A percentile compares a stretch with the other conserved stretches of the same genome.
These are phyloP conservation scores for Didymella exigua DNA, from an alignment of 2,329 filamentous ascomycete species.

Conservation along the genomic window DNA sequence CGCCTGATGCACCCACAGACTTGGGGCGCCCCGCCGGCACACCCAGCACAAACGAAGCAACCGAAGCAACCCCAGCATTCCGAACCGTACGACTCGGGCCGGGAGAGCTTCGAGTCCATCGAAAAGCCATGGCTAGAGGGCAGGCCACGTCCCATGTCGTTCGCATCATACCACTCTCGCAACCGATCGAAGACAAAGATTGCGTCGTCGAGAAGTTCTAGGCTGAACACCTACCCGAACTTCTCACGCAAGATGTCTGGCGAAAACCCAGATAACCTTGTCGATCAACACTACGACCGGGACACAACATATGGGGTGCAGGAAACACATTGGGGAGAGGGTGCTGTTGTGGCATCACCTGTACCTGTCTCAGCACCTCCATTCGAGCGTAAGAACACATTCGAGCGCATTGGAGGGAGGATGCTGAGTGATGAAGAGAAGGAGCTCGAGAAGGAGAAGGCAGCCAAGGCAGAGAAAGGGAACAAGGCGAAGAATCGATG, in stretches of 20 bases:
- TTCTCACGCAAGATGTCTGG: slow-evolving; percentile 31
- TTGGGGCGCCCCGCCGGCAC: slow-evolving; percentile 20
- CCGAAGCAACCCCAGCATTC: slow-evolving; percentile 21
- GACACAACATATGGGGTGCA: slow-evolving; percentile 27
- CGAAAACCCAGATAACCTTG: slow-evolving; percentile 21
- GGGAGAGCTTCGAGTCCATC: slow-evolving; percentile 22
- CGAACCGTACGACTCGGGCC: slow-evolving; percentile 7
- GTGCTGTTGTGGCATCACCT: slow-evolving; percentile 25
- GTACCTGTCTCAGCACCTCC: slow-evolving; percentile 22
- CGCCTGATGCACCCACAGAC: slow-evolving; percentile 22
- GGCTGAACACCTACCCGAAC: slow-evolving; percentile 34
- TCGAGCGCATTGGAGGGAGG: slow-evolving; percentile 8
- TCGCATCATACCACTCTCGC: slow-evolving; percentile 31
- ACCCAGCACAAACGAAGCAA: slow-evolving; percentile 20
- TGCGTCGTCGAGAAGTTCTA: slow-evolving; percentile 36
- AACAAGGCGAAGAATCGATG: slow-evolving; percentile 29
- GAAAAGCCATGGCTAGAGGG: slow-evolving; percentile 24
- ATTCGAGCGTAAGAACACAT: slow-evolving; percentile 14
- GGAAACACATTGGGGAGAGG: slow-evolving; percentile 7
- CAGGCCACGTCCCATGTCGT: slow-evolving; percentile 34
- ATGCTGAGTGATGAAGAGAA: slow-evolving; percentile 17
- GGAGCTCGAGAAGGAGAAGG: slow-evolving; percentile 21
- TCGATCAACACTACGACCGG: slow-evolving; percentile 30
- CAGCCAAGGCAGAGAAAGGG: slow-evolving; percentile 19
- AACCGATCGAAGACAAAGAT: slow-evolving; percentile 37